Conservation (phyloP, 1,284 basidiomycete species). For the Leccinum subrobustum region DNA sequence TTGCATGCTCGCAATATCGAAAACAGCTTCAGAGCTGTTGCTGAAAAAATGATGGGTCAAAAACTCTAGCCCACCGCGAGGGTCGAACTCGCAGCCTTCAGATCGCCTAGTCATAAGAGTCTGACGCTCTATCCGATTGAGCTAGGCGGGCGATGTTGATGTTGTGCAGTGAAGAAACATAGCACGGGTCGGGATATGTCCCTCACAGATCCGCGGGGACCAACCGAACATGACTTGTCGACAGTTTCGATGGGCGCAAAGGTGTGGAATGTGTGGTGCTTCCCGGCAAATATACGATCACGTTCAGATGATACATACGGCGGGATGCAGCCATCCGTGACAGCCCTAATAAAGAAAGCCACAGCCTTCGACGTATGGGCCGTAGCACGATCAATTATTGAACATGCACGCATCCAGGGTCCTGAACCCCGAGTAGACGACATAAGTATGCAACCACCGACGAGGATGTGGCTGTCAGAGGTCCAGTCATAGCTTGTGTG, state of each 20-base stretch:
- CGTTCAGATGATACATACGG: conserved; percentile 9
- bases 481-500: not conserved
- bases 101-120: conserved; percentile 55
- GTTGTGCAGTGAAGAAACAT: not conserved
- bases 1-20: not conserved
- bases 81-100: conserved; percentile 92
- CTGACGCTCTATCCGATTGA: conserved; percentile 88
- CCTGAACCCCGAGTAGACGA: conserved; percentile 11
- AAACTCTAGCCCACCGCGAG: conserved; percentile 74
- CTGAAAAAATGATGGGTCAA: not conserved
- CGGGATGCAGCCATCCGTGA: conserved; percentile 16
- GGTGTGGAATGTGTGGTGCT: conserved; percentile 23
- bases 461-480: not conserved
- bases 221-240: conserved; percentile 5
- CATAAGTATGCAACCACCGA: not conserved
- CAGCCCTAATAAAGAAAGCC: conserved; percentile 16
- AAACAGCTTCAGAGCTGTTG: not conserved
- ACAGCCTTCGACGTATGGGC: conserved; percentile 15
- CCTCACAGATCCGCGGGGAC: not conserved
- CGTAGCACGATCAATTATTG: conserved; percentile 23
- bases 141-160: conserved; percentile 62
- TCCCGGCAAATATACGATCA: conserved; percentile 14
- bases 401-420: conserved; percentile 21
- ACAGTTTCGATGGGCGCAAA: conserved; percentile 23
- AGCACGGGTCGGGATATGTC: not conserved